Base-by-base conservation (phyloP, 768 basidiomycete species). In the Auricularia auricula-judae region DNA sequence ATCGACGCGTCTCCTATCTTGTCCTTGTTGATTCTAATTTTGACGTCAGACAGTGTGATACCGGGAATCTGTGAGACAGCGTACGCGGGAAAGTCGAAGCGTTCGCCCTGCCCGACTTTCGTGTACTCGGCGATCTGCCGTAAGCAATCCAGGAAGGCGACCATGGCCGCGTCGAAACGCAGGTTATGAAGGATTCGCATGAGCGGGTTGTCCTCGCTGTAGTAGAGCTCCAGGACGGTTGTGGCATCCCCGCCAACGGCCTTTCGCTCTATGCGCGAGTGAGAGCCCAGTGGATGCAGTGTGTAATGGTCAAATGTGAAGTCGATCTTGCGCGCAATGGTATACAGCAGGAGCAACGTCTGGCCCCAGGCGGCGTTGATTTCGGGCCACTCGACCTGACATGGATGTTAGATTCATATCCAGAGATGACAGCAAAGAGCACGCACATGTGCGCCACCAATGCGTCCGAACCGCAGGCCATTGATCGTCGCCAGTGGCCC, bases 331-430 rank as follows among this genome's bases (percentile, higher is more conserved):
- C 89, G 82, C 11, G 93, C 93, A 61, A 99, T 84, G 5, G 93
- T 93, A 71, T 96, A 91, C 42, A 98, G 77, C 64, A 98, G 80
- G 18, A 98, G 80, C n/a, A 96, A 79, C 0, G 95, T 92, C 72
- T 97, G 89, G 1, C 97, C 97, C 94, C 96, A 97, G 18, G 97
- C 97, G 11, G 97, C 97, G 71, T 98, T 98, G 73, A 98, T 94
- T 76, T 99, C 97, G 2, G 92, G 85, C 95, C 95, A 99, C 72
- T 98, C 97, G 36, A 98, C 95, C 39, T 42, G 39, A 86, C 92
- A 67, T 8, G 65, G 67, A 65, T 65, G 63, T 71, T 65, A 44
- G 33, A 59, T 29, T 16, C 64, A 11, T 43, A 39, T 61, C 33
- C 36, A 29, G 36, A 35, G 44, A 65, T 65, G 44, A n/a, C 34